Evolutionary conservation across 257 asterid species (phyloP), one percentile per base, ranked within the genome.

Genomic region (Penstemon davidsonii): DNA sequence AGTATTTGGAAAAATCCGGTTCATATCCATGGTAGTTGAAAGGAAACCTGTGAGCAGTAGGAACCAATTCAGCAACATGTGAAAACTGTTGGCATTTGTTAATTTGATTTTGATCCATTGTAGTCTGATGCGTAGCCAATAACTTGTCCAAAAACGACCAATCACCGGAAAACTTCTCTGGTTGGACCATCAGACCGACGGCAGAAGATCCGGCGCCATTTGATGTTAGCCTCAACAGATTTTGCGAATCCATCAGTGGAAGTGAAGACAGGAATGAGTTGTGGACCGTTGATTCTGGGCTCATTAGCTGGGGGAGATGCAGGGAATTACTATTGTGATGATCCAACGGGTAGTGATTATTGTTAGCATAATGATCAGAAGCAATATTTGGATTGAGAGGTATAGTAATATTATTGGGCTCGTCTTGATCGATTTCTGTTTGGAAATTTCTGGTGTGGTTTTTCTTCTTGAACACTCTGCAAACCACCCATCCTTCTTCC

Each of bases 401-500:
- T 75, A 70, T 51, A 54, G 70, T 38, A 25, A 25, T 25, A 2
- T 25, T 25, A 25, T 25, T 25, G 2, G 49, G 69, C 62, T 46
- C 70, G 33, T 78, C 86, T 5, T 75, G 85, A 37, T 73, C 86
- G 56, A 54, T 56, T 54, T 78, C 85, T 4, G 80, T 68, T 4
- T 87, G 91, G 84, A 79, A 85, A 0, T 88, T 82, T 64, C 87
- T 76, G 7, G 62, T 67, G 19, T 73, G 82, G 59, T 69, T 85
- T 71, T 90, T 90, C 83, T 90, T 90, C 89, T 76, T 83, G 85
- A 86, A 90, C 8, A 90, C 97, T 58, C 92, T 77, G 79, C 97
- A 90, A 10, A 88, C 90, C 54, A 90, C 96, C 97, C 96, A 90
- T 3, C 97, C 97, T 40, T 87, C 96, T 63, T 87, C 95, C 85